phyloP scores from a whole-genome alignment of 306 rosid genomes.

The Vigna angularis region DNA sequence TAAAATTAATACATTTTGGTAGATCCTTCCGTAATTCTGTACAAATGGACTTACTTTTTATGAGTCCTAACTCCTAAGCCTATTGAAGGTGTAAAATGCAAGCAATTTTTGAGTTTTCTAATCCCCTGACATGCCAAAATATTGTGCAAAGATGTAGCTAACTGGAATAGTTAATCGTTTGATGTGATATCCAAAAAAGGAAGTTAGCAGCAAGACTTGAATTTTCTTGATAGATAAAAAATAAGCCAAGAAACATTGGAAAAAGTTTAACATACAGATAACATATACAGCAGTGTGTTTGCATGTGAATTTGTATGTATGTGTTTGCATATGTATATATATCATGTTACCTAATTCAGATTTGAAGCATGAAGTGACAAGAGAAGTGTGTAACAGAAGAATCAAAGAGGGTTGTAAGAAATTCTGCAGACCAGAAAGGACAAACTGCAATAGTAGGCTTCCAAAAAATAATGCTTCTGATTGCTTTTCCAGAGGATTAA shows the following conservation, averaged over 20 bases:
- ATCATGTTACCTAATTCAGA: conserved; percentile 37
- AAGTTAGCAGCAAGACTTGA: conserved; percentile 27
- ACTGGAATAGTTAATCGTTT: conserved; percentile 3
- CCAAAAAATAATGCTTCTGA: conserved; percentile 26
- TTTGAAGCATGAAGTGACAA: conserved; percentile 33
- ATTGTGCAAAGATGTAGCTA: conserved; percentile 18
- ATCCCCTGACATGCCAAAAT: background rate
- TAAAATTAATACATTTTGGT: conserved; percentile 1
- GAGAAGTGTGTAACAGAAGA: conserved; percentile 16
- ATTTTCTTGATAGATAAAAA: background rate
- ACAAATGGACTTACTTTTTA: background rate
- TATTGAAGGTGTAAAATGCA: background rate
- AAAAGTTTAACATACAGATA: background rate
- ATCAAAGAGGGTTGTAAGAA: conserved; percentile 13
- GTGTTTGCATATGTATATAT: background rate
- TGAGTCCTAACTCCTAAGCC: conserved; percentile 10
- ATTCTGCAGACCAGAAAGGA: conserved; percentile 38
- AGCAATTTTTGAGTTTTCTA: background rate
- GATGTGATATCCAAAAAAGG: conserved; percentile 7
- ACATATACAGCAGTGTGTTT: background rate
- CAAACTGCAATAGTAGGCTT: conserved; percentile 19
- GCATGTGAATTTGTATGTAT: background rate
- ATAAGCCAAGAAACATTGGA: conserved; percentile 5
- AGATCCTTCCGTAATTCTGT: background rate
- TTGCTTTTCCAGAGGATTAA: conserved; percentile 43